A percentile compares a stretch with the other conserved stretches of the same genome.
Conservation (phyloP, 2,329 filamentous ascomycete genomes). For the Rhynchosporium graminicola region DNA sequence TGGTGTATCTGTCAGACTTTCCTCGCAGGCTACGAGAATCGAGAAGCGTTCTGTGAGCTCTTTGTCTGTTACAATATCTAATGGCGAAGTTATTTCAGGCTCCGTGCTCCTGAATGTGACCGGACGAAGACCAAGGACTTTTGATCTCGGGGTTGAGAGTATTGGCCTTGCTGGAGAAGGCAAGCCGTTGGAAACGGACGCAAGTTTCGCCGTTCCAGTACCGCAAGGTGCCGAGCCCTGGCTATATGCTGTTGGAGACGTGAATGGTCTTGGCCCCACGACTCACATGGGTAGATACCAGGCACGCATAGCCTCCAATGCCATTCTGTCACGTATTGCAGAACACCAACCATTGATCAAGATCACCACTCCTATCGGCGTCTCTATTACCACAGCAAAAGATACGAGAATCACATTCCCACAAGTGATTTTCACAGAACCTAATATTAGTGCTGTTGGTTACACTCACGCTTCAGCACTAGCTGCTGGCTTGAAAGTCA, state of each 20-base stretch:
- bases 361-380: conserved; percentile 11
- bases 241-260: conserved; percentile 23
- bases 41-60: conserved; percentile 6
- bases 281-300: conserved; percentile 22
- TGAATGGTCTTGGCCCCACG: conserved; percentile 19
- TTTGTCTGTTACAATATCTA: conserved; percentile 15
- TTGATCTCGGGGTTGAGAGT: conserved; percentile 20
- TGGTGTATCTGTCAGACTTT: conserved; percentile 17
- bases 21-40: conserved; percentile 9
- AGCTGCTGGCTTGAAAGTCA: conserved; percentile 12
- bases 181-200: conserved; percentile 13
- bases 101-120: conserved; percentile 17
- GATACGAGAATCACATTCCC: conserved; percentile 13
- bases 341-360: conserved; percentile 1
- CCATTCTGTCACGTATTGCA: conserved; percentile 16
- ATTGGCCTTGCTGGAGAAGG: conserved; percentile 19
- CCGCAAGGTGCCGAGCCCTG: conserved; percentile 4
- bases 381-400: conserved; percentile 1
- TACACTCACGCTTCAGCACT: conserved; percentile 14
- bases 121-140: conserved; percentile 18
- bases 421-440: conserved; percentile 21
- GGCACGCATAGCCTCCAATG: conserved; percentile 20
- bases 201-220: conserved; percentile 12
- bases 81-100: conserved; percentile 15
- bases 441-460: conserved; percentile 18